These are phyloP conservation scores for Schoenoplectus tabernaemontani DNA, from an alignment of 202 grass and related monocot species.

Conservation along the genomic window DNA sequence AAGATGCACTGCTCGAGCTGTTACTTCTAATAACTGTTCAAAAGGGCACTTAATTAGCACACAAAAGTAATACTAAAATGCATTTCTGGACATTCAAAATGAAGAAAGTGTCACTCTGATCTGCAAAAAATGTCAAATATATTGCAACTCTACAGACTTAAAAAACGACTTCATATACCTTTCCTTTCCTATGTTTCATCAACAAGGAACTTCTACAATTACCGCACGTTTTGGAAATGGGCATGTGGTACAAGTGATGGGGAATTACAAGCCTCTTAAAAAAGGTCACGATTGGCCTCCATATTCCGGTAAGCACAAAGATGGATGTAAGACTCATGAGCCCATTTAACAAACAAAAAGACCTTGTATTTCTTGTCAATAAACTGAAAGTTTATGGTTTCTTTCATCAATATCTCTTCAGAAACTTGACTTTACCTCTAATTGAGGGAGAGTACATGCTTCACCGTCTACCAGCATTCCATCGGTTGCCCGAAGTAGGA, in stretches of 20 bases:
- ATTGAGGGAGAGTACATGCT: constrained; percentile 93
- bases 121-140: not conserved
- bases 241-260: too few species aligned
- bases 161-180: not conserved
- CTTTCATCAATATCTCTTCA: not conserved
- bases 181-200: not conserved
- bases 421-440: constrained; percentile 56
- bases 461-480: constrained; percentile 97
- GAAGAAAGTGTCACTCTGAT: too few species aligned
- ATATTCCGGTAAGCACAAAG: not conserved
- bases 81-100: not conserved
- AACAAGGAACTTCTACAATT: not conserved
- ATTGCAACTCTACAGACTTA: not conserved
- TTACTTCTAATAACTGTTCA: constrained; percentile 82
- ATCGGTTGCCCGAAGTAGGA: constrained; percentile 93
- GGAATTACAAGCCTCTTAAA: too few species aligned
- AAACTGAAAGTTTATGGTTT: not conserved
- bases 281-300: not conserved
- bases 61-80: not conserved
- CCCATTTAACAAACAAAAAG: not conserved
- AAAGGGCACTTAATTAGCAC: constrained; percentile 11
- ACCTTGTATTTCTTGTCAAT: not conserved
- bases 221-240: not conserved
- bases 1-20: constrained; percentile 87
- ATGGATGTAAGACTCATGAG: not conserved